Conservation (phyloP, 2,329 filamentous ascomycete genomes). For the Ascocoryne sarcoides region DNA sequence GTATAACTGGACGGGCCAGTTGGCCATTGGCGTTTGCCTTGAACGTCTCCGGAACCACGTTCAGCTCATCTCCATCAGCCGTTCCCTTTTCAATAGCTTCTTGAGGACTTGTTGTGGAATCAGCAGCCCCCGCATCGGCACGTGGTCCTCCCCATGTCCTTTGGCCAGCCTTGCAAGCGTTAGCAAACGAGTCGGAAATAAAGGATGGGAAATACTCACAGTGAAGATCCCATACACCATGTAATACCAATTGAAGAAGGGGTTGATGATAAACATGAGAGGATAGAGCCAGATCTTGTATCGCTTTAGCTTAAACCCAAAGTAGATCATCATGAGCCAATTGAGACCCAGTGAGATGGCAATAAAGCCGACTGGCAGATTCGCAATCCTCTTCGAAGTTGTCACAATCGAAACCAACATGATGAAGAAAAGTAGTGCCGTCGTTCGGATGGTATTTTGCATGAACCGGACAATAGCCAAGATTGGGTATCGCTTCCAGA, state of each 20-base stretch:
- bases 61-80: constrained; percentile 75
- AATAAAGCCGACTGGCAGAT: constrained; percentile 88
- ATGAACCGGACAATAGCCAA: constrained; percentile 82
- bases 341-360: constrained; percentile 87
- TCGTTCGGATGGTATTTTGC: constrained; percentile 94
- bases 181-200: not conserved
- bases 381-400: constrained; percentile 66
- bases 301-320: constrained; percentile 74
- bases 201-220: no score
- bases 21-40: constrained; percentile 44
- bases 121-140: constrained; percentile 77
- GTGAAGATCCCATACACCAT: constrained; percentile 44
- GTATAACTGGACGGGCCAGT: constrained; percentile 43
- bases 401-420: constrained; percentile 80
- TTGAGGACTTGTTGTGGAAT: constrained; percentile 65
- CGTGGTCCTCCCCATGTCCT: constrained; percentile 92
- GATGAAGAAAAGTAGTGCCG: constrained; percentile 87
- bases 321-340: constrained; percentile 94
- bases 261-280: constrained; percentile 89
- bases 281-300: constrained; percentile 96
- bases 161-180: constrained; percentile 52
- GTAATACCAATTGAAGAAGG: constrained; percentile 97
- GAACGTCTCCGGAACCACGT: constrained; percentile 83
- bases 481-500: constrained; percentile 87
- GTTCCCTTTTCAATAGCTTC: constrained; percentile 79